Evolutionary conservation across 1,284 basidiomycete genomes (phyloP).

Genomic region (Malassezia arunalokei): DNA sequence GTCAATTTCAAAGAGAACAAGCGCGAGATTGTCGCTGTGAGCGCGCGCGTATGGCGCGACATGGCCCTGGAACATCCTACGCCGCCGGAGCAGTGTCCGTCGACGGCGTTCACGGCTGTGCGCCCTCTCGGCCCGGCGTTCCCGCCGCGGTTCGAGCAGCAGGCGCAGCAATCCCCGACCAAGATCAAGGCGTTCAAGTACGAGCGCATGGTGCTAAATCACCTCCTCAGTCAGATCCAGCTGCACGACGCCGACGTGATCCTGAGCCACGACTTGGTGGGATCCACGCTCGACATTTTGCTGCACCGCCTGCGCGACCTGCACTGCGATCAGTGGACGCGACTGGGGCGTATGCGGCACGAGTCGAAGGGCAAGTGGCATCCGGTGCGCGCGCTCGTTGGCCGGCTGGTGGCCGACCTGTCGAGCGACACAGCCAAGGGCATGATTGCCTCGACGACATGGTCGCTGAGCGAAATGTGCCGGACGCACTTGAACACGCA

Average conservation of each 20-base stretch:
- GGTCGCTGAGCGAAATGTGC: slow-evolving; percentile 81
- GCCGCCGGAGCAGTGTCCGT: slow-evolving; percentile 56
- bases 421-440: slow-evolving; percentile 85
- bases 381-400: slow-evolving; percentile 66
- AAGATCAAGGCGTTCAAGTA: slow-evolving; percentile 58
- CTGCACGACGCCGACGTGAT: slow-evolving; percentile 88
- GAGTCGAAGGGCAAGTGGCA: slow-evolving; percentile 58
- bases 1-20: slow-evolving; percentile 90
- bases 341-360: slow-evolving; percentile 66
- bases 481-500: slow-evolving; percentile 68
- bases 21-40: slow-evolving; percentile 77
- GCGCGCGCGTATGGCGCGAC: slow-evolving; percentile 71
- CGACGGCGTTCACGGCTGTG: slow-evolving; percentile 75
- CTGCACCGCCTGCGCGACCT: slow-evolving; percentile 75
- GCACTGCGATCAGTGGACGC: slow-evolving; percentile 69
- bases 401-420: slow-evolving; percentile 79
- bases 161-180: slow-evolving; percentile 50
- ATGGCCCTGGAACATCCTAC: slow-evolving; percentile 38
- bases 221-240: slow-evolving; percentile 67
- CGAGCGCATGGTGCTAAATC: slow-evolving; percentile 75
- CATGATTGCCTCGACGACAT: slow-evolving; percentile 63
- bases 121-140: slow-evolving; percentile 74
- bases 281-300: slow-evolving; percentile 79
- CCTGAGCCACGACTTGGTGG: slow-evolving; percentile 85
- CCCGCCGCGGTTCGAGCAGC: slow-evolving; percentile 66